Evolutionary conservation across 306 rosid species (phyloP).

Genomic region (Coriaria nepalensis): DNA sequence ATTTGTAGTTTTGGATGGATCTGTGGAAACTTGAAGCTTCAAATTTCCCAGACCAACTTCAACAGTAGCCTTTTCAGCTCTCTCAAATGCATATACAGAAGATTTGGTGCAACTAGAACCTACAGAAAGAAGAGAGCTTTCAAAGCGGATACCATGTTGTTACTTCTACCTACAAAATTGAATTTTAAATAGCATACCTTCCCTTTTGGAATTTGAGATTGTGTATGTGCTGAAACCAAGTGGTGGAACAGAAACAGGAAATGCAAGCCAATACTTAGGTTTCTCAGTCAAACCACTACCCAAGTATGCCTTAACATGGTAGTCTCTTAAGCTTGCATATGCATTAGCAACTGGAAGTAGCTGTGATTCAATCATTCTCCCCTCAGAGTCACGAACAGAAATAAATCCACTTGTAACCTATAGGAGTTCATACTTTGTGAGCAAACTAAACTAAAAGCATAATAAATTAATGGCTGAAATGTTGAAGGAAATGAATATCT

Average conservation of each 20-base stretch:
- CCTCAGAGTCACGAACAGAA: constrained; percentile 33
- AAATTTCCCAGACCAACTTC: constrained; percentile 39
- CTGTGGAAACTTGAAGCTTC: constrained; percentile 28
- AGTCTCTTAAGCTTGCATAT: constrained; percentile 21
- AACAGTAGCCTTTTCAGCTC: constrained; percentile 21
- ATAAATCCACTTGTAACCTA: constrained; percentile 34
- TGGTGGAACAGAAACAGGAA: constrained; percentile 38
- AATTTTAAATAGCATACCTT: constrained; percentile 23
- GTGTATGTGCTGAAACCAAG: constrained; percentile 43
- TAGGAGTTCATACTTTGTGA: constrained; percentile 2
- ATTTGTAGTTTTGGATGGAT: constrained; percentile 20
- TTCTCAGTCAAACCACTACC: constrained; percentile 27
- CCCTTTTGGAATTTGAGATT: constrained; percentile 21
- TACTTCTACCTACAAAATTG: too few species aligned
- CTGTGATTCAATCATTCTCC: constrained; percentile 36
- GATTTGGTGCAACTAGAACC: constrained; percentile 50
- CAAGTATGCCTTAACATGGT: constrained; percentile 36
- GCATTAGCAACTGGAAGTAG: constrained; percentile 29
- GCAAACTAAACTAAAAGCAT: not conserved
- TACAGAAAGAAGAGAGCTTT: constrained; percentile 20
- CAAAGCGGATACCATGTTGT: constrained; percentile 10
- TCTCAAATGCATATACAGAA: constrained; percentile 19
- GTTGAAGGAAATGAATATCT: not conserved
- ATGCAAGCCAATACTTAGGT: constrained; percentile 40
- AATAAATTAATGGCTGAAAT: not conserved